Conservation (phyloP, 2,329 filamentous ascomycete species). For the Talaromyces amestolkiae region DNA sequence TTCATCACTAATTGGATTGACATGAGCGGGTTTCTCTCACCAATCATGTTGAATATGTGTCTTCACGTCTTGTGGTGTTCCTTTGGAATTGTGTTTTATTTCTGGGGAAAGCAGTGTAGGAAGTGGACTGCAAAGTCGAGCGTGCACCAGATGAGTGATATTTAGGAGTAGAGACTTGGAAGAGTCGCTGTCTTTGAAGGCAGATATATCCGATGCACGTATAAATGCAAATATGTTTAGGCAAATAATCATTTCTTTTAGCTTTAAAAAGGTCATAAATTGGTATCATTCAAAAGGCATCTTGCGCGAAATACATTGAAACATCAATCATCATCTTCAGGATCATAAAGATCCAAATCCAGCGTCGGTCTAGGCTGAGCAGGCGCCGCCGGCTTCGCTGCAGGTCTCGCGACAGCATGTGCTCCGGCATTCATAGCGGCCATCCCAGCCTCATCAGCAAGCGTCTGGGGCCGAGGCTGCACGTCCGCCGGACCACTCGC, state of each 20-base stretch:
- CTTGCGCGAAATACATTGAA: background rate
- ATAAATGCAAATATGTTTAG: background rate
- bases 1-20: constrained; percentile 56
- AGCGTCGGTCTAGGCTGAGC: constrained; percentile 44
- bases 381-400: constrained; percentile 2
- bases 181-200: background rate
- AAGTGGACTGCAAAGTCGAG: constrained; percentile 55
- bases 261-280: background rate
- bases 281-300: background rate
- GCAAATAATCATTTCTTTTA: background rate
- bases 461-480: constrained; percentile 33
- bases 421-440: constrained; percentile 34
- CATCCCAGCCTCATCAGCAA: constrained; percentile 33
- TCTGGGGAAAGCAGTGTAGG: constrained; percentile 58
- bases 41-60: constrained; percentile 60
- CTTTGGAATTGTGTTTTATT: constrained; percentile 57
- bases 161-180: background rate
- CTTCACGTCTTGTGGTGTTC: constrained; percentile 55
- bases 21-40: constrained; percentile 52
- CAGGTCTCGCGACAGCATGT: constrained; percentile 20
- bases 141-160: constrained; percentile 51
- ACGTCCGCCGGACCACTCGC: constrained; percentile 47
- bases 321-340: constrained; percentile 44
- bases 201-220: background rate
- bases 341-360: constrained; percentile 46